Conservation (phyloP, 163 green algal genomes). For the Coccomyxa subellipsoidea region DNA sequence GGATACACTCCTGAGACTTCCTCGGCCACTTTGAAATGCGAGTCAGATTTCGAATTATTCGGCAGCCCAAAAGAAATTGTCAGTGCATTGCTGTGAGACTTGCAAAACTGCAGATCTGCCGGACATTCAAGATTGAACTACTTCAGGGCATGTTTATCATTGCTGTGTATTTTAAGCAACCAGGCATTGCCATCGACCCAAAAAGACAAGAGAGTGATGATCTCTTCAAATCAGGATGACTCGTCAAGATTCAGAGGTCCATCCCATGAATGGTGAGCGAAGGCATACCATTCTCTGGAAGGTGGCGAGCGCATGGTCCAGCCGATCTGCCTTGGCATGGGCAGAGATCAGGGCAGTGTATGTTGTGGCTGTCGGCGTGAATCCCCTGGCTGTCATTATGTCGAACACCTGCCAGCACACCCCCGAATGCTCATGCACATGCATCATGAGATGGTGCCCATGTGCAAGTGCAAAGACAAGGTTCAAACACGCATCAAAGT, state of each 20-base stretch:
- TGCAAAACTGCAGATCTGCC: no score
- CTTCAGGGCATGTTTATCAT: no score
- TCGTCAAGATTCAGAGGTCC: neutral
- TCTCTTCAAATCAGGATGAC: no score
- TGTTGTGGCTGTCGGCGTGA: constrained; percentile 72
- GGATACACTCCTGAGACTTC: constrained; percentile 20
- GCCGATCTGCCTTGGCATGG: constrained; percentile 64
- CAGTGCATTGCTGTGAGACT: neutral
- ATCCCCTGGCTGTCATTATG: constrained; percentile 64
- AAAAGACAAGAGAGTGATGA: no score
- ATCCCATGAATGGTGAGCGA: neutral
- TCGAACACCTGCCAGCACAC: constrained; percentile 74
- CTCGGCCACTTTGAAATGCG: neutral
- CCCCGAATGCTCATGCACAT: no score
- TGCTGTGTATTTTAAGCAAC: no score
- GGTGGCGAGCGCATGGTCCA: constrained; percentile 18
- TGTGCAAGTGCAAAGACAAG: no score
- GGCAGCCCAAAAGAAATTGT: neutral
- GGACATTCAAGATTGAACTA: no score
- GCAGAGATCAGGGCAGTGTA: constrained; percentile 83
- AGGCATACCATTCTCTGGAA: neutral
- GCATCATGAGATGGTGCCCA: no score
- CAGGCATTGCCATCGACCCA: no score
- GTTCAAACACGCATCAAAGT: no score
- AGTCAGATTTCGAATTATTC: neutral